Percentiles rank a stretch among this genome's conserved stretches.
Evolutionary conservation across 805 yeast genomes (phyloP).

Genomic region (Citeromyces matritensis): DNA sequence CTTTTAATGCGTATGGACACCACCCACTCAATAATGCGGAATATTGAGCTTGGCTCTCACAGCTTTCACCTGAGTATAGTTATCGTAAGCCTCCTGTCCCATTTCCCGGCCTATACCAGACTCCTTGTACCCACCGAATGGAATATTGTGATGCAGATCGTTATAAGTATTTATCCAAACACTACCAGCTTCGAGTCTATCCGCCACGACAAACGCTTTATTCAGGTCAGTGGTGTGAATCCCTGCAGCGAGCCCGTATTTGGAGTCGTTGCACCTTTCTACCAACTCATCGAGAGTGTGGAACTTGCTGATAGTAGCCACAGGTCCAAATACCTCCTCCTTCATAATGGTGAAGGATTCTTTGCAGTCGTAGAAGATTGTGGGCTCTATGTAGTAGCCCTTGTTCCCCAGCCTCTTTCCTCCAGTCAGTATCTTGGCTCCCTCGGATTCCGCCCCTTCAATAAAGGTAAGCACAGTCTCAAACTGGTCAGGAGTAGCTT

Average conservation of each 20-base stretch:
- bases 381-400: constrained; percentile 62
- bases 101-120: constrained; percentile 91
- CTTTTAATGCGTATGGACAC: too few species aligned
- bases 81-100: constrained; percentile 76
- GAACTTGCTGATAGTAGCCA: constrained; percentile 74
- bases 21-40: too few species aligned
- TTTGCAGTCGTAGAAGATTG: constrained; percentile 56
- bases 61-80: constrained; percentile 78
- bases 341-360: constrained; percentile 55
- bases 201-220: constrained; percentile 64
- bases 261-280: constrained; percentile 61
- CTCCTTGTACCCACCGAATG: constrained; percentile 87
- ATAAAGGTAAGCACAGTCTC: too few species aligned
- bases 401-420: constrained; percentile 35
- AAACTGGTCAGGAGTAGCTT: constrained; percentile 68
- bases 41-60: constrained; percentile 49
- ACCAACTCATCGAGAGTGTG: constrained; percentile 72
- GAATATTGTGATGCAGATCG: constrained; percentile 76
- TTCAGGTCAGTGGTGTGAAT: constrained; percentile 64
- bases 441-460: too few species aligned
- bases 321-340: constrained; percentile 88
- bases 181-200: constrained; percentile 72
- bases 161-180: constrained; percentile 87
- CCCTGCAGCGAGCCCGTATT: constrained; percentile 86
- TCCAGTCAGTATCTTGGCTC: constrained; percentile 66